phyloP scores from a whole-genome alignment of 2,329 filamentous ascomycete species.

The Microascus cirrosus region DNA sequence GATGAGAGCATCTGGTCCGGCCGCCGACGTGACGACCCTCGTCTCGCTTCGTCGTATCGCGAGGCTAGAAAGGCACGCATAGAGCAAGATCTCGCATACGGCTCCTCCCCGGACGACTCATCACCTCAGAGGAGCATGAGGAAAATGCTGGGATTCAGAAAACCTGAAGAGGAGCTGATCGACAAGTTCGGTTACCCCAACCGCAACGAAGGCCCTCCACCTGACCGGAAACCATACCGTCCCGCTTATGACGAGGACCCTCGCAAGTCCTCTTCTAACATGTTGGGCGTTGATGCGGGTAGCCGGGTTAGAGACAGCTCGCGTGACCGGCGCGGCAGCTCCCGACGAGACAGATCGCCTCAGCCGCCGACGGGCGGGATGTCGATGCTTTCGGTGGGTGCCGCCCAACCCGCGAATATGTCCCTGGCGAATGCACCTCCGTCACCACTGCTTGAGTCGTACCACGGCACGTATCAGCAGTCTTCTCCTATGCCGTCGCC shows the following conservation, averaged over 20 bases:
- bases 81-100: conserved; percentile 2
- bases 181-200: neutral
- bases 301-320: conserved; percentile 21
- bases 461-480: conserved; percentile 87
- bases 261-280: conserved; percentile 22
- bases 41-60: conserved; percentile 2
- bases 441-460: conserved; percentile 83
- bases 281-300: conserved; percentile 29
- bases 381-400: conserved; percentile 40
- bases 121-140: neutral
- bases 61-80: neutral
- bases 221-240: conserved; percentile 15
- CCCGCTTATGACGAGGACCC: conserved; percentile 16
- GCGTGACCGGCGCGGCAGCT: conserved; percentile 19
- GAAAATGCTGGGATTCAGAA: neutral
- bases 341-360: conserved; percentile 29
- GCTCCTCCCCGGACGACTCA: neutral
- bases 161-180: neutral
- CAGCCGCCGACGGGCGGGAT: conserved; percentile 36
- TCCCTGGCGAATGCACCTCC: conserved; percentile 52
- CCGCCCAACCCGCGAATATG: conserved; percentile 25
- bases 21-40: conserved; percentile 7
- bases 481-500: conserved; percentile 92
- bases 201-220: conserved; percentile 3
- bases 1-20: neutral